A percentile compares a stretch with the other conserved stretches of the same genome.
phyloP scores from a whole-genome alignment of 2,329 filamentous ascomycete genomes.

The Chaetomiaceae sp. region DNA sequence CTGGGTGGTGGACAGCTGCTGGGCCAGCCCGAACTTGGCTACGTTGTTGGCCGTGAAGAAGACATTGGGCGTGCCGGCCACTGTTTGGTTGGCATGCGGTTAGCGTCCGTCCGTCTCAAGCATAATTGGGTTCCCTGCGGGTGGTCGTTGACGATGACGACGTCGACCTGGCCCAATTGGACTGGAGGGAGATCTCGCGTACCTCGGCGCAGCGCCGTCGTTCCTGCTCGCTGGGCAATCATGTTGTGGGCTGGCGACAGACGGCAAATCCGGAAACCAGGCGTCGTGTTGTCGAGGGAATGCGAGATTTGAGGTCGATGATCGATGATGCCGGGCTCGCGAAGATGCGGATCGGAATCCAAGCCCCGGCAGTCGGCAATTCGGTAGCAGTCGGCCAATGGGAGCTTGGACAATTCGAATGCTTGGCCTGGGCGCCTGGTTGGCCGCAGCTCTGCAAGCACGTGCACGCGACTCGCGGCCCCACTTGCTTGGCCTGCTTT shows the following conservation, averaged over 20 bases:
- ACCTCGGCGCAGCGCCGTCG: constrained; percentile 57
- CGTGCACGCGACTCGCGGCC: constrained; percentile 18
- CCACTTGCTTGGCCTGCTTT: constrained; percentile 10
- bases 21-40: constrained; percentile 42
- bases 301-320: constrained; percentile 21
- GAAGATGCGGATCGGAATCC: constrained; percentile 19
- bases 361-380: constrained; percentile 24
- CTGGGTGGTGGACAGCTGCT: constrained; percentile 40
- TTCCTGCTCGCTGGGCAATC: constrained; percentile 54
- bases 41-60: constrained; percentile 47
- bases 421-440: not conserved
- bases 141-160: too few relatives aligned
- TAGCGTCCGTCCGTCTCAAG: constrained; percentile 3
- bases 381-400: constrained; percentile 25
- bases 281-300: constrained; percentile 17
- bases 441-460: constrained; percentile 1
- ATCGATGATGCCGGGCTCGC: constrained; percentile 20
- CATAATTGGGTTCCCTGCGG: not conserved
- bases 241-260: constrained; percentile 35
- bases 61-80: constrained; percentile 40
- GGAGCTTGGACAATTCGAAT: constrained; percentile 21
- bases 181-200: constrained; percentile 27
- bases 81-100: constrained; percentile 14
- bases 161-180: too few relatives aligned
- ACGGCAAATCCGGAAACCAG: constrained; percentile 10